Percentiles rank a stretch among this genome's conserved stretches.
Evolutionary conservation across 139 green algal genomes (phyloP).

Genomic region (Tetradesmus lagerheimii): DNA sequence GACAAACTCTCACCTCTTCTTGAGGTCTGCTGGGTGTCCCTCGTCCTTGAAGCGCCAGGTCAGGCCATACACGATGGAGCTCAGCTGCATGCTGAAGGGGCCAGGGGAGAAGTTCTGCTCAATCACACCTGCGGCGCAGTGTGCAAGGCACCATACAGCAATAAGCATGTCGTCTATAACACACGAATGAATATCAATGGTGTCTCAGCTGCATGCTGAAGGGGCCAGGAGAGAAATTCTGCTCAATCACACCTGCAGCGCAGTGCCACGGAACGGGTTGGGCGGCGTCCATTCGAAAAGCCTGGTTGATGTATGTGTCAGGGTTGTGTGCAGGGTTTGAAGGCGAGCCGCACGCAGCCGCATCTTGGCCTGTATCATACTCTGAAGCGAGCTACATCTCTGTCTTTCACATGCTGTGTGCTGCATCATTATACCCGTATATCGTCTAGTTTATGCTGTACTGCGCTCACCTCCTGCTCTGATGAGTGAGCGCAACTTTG

Average conservation of each 20-base stretch:
- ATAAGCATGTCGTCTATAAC: not conserved
- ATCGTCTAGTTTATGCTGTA: no score
- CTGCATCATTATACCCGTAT: no score
- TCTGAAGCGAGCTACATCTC: no score
- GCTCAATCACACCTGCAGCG: slow-evolving; percentile 54
- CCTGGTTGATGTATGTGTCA: no score
- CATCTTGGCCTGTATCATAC: no score
- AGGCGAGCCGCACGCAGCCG: no score
- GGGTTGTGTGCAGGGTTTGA: no score
- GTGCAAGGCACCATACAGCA: not conserved
- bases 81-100: slow-evolving; percentile 46
- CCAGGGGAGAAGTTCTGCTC: slow-evolving; percentile 53
- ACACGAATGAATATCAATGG: no score
- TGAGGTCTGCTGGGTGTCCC: slow-evolving; percentile 3
- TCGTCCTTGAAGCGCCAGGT: slow-evolving; percentile 49
- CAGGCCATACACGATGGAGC: slow-evolving; percentile 40
- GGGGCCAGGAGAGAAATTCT: slow-evolving; percentile 36
- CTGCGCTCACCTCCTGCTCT: no score
- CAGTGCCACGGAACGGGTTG: not conserved
- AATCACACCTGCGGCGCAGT: slow-evolving; percentile 47
- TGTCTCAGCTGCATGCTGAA: slow-evolving; percentile 56
- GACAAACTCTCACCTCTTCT: slow-evolving; percentile 6
- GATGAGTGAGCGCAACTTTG: no score
- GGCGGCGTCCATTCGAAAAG: no score
- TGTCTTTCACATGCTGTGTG: no score